These are phyloP conservation scores for Mycocentrospora acerina DNA, from an alignment of 2,329 filamentous ascomycete species.

Conservation along the genomic window DNA sequence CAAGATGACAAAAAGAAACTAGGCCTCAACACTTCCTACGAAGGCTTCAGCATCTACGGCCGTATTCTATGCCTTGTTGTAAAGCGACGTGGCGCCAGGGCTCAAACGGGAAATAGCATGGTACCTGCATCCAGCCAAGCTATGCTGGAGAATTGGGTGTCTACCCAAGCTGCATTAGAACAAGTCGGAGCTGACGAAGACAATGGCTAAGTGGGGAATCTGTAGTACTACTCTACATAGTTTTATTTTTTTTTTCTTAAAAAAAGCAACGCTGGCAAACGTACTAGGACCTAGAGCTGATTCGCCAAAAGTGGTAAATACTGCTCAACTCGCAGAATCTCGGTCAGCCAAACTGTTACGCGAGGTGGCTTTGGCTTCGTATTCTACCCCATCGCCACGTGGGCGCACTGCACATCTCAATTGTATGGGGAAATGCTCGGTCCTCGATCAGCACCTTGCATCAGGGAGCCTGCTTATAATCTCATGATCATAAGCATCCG, in stretches of 20 bases:
- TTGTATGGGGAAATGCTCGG: constrained; percentile 20
- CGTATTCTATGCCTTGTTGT: constrained; percentile 90
- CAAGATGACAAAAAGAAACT: constrained; percentile 93
- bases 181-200: constrained; percentile 40
- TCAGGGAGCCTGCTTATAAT: constrained; percentile 9
- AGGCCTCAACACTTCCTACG: constrained; percentile 81
- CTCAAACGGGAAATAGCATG: constrained; percentile 15
- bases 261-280: no score
- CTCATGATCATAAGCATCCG: no score
- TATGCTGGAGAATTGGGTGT: constrained; percentile 48
- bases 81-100: constrained; percentile 60
- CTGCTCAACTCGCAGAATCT: no score
- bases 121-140: constrained; percentile 35
- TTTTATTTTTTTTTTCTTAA: neutral
- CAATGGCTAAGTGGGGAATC: constrained; percentile 22
- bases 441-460: constrained; percentile 12
- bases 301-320: no score
- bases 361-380: neutral
- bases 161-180: constrained; percentile 43
- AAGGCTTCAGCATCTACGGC: constrained; percentile 94
- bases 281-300: no score
- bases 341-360: constrained; percentile 6
- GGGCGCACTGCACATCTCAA: constrained; percentile 15
- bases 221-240: no score
- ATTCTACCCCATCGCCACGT: constrained; percentile 22